Evolutionary conservation across 2,329 filamentous ascomycete species (phyloP).

Genomic region (Tothia fuscella): DNA sequence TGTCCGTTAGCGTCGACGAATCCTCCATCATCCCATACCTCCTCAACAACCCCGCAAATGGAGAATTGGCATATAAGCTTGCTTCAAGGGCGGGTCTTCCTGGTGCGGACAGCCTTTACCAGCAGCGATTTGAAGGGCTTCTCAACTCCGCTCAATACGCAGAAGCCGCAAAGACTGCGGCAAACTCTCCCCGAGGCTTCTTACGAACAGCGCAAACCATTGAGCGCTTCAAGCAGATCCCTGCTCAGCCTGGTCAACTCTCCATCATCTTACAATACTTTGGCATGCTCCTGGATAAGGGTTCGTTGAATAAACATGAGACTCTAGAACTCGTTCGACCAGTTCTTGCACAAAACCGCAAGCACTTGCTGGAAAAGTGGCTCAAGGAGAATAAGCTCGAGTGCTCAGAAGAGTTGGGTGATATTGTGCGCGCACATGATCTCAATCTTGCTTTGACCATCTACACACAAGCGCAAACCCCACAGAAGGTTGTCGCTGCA

Average conservation of each 20-base stretch:
- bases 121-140: constrained; percentile 82
- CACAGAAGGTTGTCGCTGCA: constrained; percentile 88
- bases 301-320: constrained; percentile 81
- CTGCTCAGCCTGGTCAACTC: constrained; percentile 71
- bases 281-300: constrained; percentile 92
- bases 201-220: constrained; percentile 90
- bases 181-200: constrained; percentile 92
- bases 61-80: constrained; percentile 87
- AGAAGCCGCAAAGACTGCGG: constrained; percentile 89
- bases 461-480: constrained; percentile 80
- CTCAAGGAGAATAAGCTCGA: constrained; percentile 91
- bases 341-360: constrained; percentile 84
- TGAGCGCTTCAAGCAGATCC: constrained; percentile 83
- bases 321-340: constrained; percentile 88
- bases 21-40: constrained; percentile 85
- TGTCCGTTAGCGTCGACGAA: constrained; percentile 90
- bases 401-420: constrained; percentile 91
- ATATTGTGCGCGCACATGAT: constrained; percentile 83
- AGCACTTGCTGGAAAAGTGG: constrained; percentile 97
- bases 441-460: constrained; percentile 76
- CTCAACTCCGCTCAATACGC: constrained; percentile 68
- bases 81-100: constrained; percentile 87
- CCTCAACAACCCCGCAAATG: constrained; percentile 90
- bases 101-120: constrained; percentile 87
- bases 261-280: constrained; percentile 96